Base-by-base conservation (phyloP, 495 filamentous ascomycete genomes). In the Elaphomyces granulatus region DNA sequence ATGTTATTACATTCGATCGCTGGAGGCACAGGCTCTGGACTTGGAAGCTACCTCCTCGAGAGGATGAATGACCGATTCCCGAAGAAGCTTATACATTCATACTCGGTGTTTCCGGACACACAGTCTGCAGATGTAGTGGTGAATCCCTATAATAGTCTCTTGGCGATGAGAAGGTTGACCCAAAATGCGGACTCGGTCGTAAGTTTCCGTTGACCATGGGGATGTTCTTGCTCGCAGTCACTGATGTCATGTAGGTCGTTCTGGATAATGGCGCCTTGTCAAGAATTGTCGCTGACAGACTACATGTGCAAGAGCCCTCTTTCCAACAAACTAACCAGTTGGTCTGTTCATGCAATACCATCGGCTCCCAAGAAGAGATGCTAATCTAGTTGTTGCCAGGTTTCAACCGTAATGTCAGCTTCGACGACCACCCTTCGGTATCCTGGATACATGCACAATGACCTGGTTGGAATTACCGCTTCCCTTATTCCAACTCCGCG, bases 391-490 rank as follows among this genome's bases (percentile, higher is more conserved):
- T 32, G 3, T 37, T 20, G 18, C 15, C 37, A 75, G 69, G 74
- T 93, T 8, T 93, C 88, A 19, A 98, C 92, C 2, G 92, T 98
- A 47, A 98, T 98, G 90, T 95, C 87, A 17, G 90, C 92, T 8
- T 88, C 84, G 50, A 98, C 90, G 1, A 94, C 87, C 4, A 94
- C 90, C 6, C 78, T 98, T 21, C 75, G 90, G 43, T 96, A 98
- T 56, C 90, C 90, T 1, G 90, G 92, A 18, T 98, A 98, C 54
- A 96, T 98, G 92, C 90, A 98, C 64, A 98, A 98, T 56, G 90
- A 98, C 53, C 80, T 98, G 6, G 88, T 92, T 46, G 86, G 87
- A 51, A 95, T 98, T 52, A 77, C 96, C 34, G 92, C 90, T 28
- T 92, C 87, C 15, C 71, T 98, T 4, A 95, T 98, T 37, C 90